These are phyloP conservation scores for Cylindrotheca closterium DNA, from an alignment of 108 stramenopile genomes.

Conservation along the genomic window DNA sequence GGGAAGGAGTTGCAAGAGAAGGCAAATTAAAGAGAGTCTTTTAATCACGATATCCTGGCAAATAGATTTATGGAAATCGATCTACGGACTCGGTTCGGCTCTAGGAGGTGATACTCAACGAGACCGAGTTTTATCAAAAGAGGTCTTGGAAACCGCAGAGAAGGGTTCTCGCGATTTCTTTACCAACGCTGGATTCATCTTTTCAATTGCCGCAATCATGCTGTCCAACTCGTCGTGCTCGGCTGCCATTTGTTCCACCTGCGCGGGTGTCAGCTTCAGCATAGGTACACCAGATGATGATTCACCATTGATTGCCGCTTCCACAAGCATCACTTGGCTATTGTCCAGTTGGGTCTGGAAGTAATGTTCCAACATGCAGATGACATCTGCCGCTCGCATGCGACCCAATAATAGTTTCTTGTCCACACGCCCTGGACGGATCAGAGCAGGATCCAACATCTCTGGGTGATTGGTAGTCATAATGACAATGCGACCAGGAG, in stretches of 20 bases:
- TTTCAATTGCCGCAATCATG: constrained; percentile 38
- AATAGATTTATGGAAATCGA: too few relatives aligned
- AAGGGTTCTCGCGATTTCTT: neutral
- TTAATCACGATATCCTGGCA: too few relatives aligned
- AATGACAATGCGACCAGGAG: constrained; percentile 75
- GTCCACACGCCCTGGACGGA: constrained; percentile 82
- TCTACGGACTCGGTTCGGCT: too few relatives aligned
- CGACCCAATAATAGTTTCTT: constrained; percentile 57
- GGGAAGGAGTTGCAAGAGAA: too few relatives aligned
- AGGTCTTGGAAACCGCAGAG: neutral
- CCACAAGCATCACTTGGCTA: constrained; percentile 2
- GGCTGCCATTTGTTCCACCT: constrained; percentile 45
- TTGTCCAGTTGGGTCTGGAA: constrained; percentile 35
- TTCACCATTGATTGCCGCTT: constrained; percentile 2
- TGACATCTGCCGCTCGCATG: constrained; percentile 41
- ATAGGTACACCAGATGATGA: neutral
- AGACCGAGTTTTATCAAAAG: neutral
- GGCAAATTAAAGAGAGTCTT: too few relatives aligned
- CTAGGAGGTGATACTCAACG: too few relatives aligned
- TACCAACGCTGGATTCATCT: neutral
- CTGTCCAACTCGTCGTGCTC: constrained; percentile 49
- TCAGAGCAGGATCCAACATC: constrained; percentile 74
- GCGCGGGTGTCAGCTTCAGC: constrained; percentile 44
- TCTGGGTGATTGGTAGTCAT: constrained; percentile 87
- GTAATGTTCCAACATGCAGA: constrained; percentile 67